Base-by-base conservation (phyloP, 129 eudicot species). In the Deinandra increscens region DNA sequence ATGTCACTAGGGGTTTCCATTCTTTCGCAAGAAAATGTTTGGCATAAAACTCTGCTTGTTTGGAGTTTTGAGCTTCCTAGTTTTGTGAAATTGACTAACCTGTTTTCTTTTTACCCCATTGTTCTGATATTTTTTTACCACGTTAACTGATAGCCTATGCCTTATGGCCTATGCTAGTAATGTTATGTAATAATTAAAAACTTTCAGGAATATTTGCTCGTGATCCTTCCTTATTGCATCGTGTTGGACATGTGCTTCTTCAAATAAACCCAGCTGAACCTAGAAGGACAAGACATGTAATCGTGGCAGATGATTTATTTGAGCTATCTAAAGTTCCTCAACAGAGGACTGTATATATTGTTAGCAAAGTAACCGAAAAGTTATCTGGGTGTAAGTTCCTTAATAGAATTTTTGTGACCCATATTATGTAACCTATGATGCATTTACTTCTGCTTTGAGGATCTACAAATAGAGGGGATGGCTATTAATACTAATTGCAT, bases 271-370 rank as follows among this genome's bases (percentile, higher is more conserved):
- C 64, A 23, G 79, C 85, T 43, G 97, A 83, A 48, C 92, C 88
- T 54, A 89, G 84, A 77, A 89, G 86, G 82, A 73, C 86, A 38
- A 83, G 88, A 42, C 76, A 84, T 36, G 70, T 90, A 51, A 59
- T 93, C 38, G 78, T 93, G 70, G 96, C 96, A 55, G 98, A 89
- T 38, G 98, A 93, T 78, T 85, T 93, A 60, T 93, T 93, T 82
- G 87, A 88, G 81, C 79, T 88, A 69, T 84, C 87, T 53, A 84
- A 82, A 73, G 82, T 87, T 64, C 93, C 96, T 14, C 76, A 71
- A 45, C 87, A 80, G 79, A 89, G 75, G 80, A 81, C 91, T 44
- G 84, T 85, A 34, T 23, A 73, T 69, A 84, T 83, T 84, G 88
- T 92, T 29, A 81, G 78, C 81, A 86, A 80, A 70, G 86, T 81